These are phyloP conservation scores for Lactifluus piperatus DNA, from an alignment of 768 basidiomycete genomes.

Conservation along the genomic window DNA sequence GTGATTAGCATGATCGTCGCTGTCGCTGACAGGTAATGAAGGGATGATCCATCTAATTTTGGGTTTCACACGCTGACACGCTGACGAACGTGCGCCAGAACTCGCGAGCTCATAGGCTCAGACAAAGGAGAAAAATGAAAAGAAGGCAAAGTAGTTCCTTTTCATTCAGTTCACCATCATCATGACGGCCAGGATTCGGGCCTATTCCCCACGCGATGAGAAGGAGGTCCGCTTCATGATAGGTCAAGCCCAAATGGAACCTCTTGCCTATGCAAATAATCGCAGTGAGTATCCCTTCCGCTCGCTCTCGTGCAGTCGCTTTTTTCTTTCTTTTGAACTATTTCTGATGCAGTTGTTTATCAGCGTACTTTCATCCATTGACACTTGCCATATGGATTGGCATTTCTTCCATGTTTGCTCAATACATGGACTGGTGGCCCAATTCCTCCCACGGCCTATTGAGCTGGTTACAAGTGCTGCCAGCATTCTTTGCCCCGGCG, in stretches of 20 bases:
- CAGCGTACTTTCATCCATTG: constrained; percentile 53
- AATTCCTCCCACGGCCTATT: constrained; percentile 33
- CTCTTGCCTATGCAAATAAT: constrained; percentile 58
- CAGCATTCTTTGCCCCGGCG: constrained; percentile 54
- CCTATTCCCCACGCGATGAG: constrained; percentile 41
- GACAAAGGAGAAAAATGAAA: neutral
- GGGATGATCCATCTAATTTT: constrained; percentile 4
- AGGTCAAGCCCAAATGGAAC: constrained; percentile 58
- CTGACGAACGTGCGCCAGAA: constrained; percentile 22
- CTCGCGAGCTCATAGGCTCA: neutral
- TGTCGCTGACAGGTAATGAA: neutral
- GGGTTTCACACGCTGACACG: neutral
- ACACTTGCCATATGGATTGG: constrained; percentile 52
- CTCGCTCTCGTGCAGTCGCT: neutral
- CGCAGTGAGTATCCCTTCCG: constrained; percentile 32
- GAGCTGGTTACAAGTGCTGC: constrained; percentile 51
- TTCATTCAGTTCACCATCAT: neutral
- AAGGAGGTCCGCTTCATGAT: constrained; percentile 56
- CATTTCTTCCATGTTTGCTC: constrained; percentile 48
- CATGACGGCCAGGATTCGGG: constrained; percentile 42
- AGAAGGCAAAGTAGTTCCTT: neutral
- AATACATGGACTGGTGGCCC: constrained; percentile 65
- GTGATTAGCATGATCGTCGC: constrained; percentile 63
- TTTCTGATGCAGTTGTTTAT: neutral
- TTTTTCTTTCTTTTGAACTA: neutral